Percentiles rank a stretch among this genome's conserved stretches.
Evolutionary conservation across 2,329 filamentous ascomycete species (phyloP).

Genomic region (Fusarium newnesense): DNA sequence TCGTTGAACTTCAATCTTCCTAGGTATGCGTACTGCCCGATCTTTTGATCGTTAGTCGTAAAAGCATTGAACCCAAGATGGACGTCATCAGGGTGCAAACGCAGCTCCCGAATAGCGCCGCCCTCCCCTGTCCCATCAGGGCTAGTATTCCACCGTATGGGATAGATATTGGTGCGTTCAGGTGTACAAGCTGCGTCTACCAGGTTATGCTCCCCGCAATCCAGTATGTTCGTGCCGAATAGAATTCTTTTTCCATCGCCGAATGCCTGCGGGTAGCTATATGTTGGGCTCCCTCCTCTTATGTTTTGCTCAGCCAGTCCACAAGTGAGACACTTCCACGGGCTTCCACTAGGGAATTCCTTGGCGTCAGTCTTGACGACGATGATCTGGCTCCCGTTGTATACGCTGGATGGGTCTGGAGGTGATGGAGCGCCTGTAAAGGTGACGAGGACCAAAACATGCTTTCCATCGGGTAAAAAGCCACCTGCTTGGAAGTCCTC

Average conservation of each 20-base stretch:
- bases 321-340: constrained; percentile 42
- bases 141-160: constrained; percentile 23
- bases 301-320: constrained; percentile 49
- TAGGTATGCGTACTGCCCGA: constrained; percentile 49
- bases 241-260: constrained; percentile 51
- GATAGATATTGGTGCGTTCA: not conserved
- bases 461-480: constrained; percentile 56
- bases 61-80: constrained; percentile 57
- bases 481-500: not conserved
- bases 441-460: constrained; percentile 52
- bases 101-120: constrained; percentile 54
- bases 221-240: constrained; percentile 48
- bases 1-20: constrained; percentile 54
- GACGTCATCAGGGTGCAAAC: constrained; percentile 57
- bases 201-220: constrained; percentile 50
- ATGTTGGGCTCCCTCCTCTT: constrained; percentile 20
- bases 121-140: constrained; percentile 45
- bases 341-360: constrained; percentile 23
- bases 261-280: constrained; percentile 57
- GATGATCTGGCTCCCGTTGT: constrained; percentile 54
- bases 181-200: constrained; percentile 31
- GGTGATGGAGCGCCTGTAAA: constrained; percentile 55
- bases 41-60: constrained; percentile 2
- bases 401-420: constrained; percentile 54
- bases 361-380: constrained; percentile 54